Conservation (phyloP, 2,329 filamentous ascomycete genomes). For the Salinomyces thailandicus region DNA sequence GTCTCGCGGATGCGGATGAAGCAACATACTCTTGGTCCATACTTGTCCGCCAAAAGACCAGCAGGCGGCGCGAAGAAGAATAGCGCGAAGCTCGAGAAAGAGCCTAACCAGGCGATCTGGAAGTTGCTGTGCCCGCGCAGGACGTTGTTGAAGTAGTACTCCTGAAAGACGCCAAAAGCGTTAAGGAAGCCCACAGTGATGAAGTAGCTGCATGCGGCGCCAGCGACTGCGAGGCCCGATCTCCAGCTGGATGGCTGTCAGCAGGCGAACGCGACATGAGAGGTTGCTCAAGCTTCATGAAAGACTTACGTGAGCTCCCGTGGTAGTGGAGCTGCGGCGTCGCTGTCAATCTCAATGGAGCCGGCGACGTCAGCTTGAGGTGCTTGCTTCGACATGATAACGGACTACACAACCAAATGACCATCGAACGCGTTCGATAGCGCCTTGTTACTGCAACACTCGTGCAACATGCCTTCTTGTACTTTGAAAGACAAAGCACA, state of each 20-base stretch:
- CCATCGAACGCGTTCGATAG: too few species aligned
- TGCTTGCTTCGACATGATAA: background rate
- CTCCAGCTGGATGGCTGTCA: slow-evolving; percentile 3
- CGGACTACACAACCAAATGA: too few species aligned
- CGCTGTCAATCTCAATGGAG: background rate
- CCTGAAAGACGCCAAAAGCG: slow-evolving; percentile 9
- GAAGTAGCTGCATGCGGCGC: slow-evolving; percentile 14
- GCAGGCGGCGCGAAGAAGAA: slow-evolving; percentile 19
- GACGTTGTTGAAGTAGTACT: slow-evolving; percentile 17
- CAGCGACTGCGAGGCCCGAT: slow-evolving; percentile 11
- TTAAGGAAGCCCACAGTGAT: slow-evolving; percentile 20
- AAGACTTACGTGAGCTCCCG: background rate
- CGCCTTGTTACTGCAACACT: too few species aligned
- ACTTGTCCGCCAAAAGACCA: slow-evolving; percentile 21
- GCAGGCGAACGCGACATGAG: too few species aligned
- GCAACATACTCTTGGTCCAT: slow-evolving; percentile 10
- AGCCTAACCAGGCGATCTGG: slow-evolving; percentile 24
- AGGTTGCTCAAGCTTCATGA: background rate
- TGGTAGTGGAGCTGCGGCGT: background rate
- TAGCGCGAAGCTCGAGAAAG: slow-evolving; percentile 17
- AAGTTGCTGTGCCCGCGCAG: slow-evolving; percentile 13
- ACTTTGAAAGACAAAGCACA: background rate
- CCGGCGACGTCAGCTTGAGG: background rate
- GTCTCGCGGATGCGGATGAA: background rate
- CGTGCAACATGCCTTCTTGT: too few species aligned